Evolutionary conservation across 2,329 filamentous ascomycete species (phyloP).

Genomic region (Aspergillus sp.): DNA sequence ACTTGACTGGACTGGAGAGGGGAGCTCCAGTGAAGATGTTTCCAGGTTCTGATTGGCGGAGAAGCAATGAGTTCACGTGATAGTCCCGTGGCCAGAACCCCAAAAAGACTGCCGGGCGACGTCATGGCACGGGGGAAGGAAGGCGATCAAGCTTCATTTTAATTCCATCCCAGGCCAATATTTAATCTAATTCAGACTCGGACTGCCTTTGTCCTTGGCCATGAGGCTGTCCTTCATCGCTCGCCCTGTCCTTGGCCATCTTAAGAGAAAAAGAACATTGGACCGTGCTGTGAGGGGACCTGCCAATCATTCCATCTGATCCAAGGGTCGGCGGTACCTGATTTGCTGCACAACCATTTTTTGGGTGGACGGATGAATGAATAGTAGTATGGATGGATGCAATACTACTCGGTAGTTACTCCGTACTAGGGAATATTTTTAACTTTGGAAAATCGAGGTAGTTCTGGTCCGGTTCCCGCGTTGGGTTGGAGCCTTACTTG

Average conservation of each 20-base stretch:
- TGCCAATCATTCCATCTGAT: background rate
- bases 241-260: background rate
- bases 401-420: background rate
- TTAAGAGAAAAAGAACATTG: background rate
- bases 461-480: background rate
- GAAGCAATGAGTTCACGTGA: background rate
- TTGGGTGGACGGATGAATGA: background rate
- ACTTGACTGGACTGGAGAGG: background rate
- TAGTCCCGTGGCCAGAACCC: background rate
- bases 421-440: background rate
- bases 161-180: background rate
- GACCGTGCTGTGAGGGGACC: background rate
- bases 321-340: background rate
- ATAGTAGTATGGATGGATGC: too few relatives aligned
- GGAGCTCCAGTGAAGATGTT: background rate
- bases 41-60: background rate
- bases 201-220: background rate
- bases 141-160: background rate
- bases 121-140: background rate
- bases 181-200: background rate
- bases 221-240: background rate
- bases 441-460: background rate
- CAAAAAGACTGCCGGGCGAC: background rate
- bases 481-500: conserved; percentile 19
- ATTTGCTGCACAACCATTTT: background rate